These are phyloP conservation scores for Cladophialophora carrionii DNA, from an alignment of 2,329 filamentous ascomycete species.

Conservation along the genomic window DNA sequence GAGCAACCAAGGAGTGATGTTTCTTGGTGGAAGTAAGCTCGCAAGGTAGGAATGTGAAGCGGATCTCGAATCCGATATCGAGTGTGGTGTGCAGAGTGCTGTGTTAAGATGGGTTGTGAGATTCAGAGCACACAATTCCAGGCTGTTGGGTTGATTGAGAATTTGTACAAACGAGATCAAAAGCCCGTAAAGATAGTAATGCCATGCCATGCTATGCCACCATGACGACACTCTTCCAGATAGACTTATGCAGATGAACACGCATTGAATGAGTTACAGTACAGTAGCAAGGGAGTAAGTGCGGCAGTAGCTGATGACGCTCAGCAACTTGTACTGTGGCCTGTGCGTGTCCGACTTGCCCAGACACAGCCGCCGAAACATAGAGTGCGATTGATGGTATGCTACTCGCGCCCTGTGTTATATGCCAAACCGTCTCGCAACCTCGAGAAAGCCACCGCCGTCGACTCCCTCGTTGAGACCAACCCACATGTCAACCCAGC, in stretches of 20 bases:
- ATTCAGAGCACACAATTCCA: background rate
- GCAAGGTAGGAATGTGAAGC: background rate
- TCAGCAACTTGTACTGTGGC: background rate
- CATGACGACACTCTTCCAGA: background rate
- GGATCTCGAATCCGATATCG: background rate
- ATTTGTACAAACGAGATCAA: background rate
- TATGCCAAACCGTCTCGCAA: constrained; percentile 54
- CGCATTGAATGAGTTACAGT: background rate
- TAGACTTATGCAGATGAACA: background rate
- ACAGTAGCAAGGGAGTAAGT: background rate
- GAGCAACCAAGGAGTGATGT: background rate
- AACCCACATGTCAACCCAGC: constrained; percentile 68
- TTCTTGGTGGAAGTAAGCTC: background rate
- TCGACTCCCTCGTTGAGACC: constrained; percentile 56
- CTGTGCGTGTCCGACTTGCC: background rate
- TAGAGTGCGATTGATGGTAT: background rate
- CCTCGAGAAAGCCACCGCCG: constrained; percentile 56
- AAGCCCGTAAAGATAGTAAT: background rate
- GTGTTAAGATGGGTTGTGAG: background rate
- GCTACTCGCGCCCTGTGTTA: background rate
- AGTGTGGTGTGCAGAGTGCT: background rate
- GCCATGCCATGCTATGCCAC: background rate
- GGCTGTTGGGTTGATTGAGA: background rate
- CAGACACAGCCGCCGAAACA: background rate
- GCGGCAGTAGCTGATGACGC: background rate